These are phyloP conservation scores for Termitomyces sp. DNA, from an alignment of 768 basidiomycete genomes.

Conservation along the genomic window DNA sequence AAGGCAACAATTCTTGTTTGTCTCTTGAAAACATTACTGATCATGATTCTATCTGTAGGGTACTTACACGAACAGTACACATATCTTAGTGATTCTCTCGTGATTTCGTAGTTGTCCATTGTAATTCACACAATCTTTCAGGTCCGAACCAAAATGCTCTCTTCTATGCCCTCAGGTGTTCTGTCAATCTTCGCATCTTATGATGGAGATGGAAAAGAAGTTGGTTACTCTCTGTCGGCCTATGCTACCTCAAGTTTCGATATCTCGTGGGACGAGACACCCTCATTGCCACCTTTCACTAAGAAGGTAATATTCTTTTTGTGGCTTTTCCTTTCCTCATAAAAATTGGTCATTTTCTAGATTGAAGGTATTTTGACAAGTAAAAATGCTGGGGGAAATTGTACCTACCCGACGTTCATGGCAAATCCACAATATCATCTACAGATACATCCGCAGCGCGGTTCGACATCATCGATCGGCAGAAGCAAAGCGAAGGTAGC, in stretches of 20 bases:
- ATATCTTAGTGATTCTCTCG: slow-evolving; percentile 32
- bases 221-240: slow-evolving; percentile 65
- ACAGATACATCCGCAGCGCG: slow-evolving; percentile 38
- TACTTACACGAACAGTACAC: slow-evolving; percentile 48
- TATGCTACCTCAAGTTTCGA: slow-evolving; percentile 36
- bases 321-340: background rate
- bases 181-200: slow-evolving; percentile 61
- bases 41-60: slow-evolving; percentile 25
- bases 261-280: slow-evolving; percentile 43
- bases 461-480: slow-evolving; percentile 1
- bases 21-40: background rate
- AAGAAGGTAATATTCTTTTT: slow-evolving; percentile 25
- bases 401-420: slow-evolving; percentile 76
- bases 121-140: background rate
- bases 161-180: slow-evolving; percentile 23
- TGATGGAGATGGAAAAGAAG: slow-evolving; percentile 55
- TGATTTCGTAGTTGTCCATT: background rate
- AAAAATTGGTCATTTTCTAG: slow-evolving; percentile 27
- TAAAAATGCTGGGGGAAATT: slow-evolving; percentile 82
- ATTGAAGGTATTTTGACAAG: slow-evolving; percentile 55
- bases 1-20: slow-evolving; percentile 25
- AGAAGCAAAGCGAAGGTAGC: slow-evolving; percentile 34
- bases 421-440: slow-evolving; percentile 86
- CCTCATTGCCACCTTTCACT: slow-evolving; percentile 31
- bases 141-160: background rate